phyloP scores from a whole-genome alignment of 306 rosid species.

The Pterocarpus santalinus region DNA sequence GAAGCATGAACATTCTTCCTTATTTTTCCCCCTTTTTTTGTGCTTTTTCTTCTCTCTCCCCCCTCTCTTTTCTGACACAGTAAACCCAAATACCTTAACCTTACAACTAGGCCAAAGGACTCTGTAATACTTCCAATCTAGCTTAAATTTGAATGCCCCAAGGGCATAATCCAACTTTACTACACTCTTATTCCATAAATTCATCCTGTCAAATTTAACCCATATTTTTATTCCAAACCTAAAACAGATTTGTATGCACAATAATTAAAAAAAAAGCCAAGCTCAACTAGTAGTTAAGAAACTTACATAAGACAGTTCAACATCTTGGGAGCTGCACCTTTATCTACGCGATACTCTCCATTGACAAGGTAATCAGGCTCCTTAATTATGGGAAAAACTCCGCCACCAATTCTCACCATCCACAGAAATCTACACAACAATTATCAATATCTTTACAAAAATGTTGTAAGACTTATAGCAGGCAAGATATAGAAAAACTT shows the following conservation, averaged over 20 bases:
- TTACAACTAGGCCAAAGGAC: constrained; percentile 11
- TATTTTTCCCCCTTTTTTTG: no score
- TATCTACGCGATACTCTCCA: constrained; percentile 99
- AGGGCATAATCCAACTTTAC: constrained; percentile 9
- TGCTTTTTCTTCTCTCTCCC: no score
- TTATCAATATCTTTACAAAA: constrained; percentile 26
- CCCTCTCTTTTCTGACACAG: no score
- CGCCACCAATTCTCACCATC: constrained; percentile 99
- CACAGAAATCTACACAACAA: constrained; percentile 79
- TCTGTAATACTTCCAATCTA: constrained; percentile 15
- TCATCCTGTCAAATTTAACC: background rate
- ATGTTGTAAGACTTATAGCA: constrained; percentile 1
- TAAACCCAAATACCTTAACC: constrained; percentile 1
- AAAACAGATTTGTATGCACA: constrained; percentile 12
- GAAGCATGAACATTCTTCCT: background rate
- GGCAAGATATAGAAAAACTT: background rate
- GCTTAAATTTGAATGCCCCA: background rate
- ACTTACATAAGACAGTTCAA: constrained; percentile 99
- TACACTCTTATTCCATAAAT: background rate
- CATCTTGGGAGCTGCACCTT: constrained; percentile 99
- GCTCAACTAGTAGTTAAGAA: constrained; percentile 22
- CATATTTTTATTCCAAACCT: background rate
- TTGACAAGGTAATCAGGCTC: constrained; percentile 98
- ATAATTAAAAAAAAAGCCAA: constrained; percentile 1
- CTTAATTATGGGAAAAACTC: constrained; percentile 96